Evolutionary conservation across 805 yeast genomes (phyloP), one percentile per base, ranked within the genome.

Genomic region (Candida dajiaensis): DNA sequence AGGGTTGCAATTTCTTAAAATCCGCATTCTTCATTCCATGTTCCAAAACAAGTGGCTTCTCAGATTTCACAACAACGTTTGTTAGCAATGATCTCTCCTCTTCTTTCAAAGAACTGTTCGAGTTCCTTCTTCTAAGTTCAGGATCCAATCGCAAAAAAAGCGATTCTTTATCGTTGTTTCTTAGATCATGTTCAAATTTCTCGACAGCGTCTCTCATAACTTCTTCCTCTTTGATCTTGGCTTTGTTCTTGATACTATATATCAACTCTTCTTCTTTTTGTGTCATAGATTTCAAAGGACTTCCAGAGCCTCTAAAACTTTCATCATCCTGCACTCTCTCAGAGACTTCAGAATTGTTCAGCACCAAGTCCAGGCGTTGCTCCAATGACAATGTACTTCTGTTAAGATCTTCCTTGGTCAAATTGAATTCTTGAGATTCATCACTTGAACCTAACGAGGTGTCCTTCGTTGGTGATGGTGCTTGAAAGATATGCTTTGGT

Each of bases 281-380:
- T n/a, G 49, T 28, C 19, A 48, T 37, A 11, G 54, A 50, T 45
- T 44, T 61, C 29, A 41, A 15, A 6, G 59, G 54, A 41, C 57
- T 62, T 19, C 54, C 57, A 22, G 58, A 59, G 13, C 57, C 58
- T 42, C 49, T 53, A 36, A 46, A 44, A 19, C 51, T 44, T 41
- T 57, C 62, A 48, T 55, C 59, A 38, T 55, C 43, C 35, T 50
- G 57, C 21, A 58, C 54, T 44, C 53, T 50, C 45, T 51, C 47
- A 9, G 61, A 48, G 2, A 59, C 44, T 2, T 56, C 57, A 21
- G 55, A 50, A 13, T 52, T 49, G 26, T 62, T 62, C 15, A 76
- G 59, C 39, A 69, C 72, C 2, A 74, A 63, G 46, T 72, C 74
- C 46, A 76, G 61, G 54, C 71, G 74, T 49, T 76, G 73, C 49